These are phyloP conservation scores for Myriangium duriaei DNA, from an alignment of 2,329 filamentous ascomycete genomes.

Conservation along the genomic window DNA sequence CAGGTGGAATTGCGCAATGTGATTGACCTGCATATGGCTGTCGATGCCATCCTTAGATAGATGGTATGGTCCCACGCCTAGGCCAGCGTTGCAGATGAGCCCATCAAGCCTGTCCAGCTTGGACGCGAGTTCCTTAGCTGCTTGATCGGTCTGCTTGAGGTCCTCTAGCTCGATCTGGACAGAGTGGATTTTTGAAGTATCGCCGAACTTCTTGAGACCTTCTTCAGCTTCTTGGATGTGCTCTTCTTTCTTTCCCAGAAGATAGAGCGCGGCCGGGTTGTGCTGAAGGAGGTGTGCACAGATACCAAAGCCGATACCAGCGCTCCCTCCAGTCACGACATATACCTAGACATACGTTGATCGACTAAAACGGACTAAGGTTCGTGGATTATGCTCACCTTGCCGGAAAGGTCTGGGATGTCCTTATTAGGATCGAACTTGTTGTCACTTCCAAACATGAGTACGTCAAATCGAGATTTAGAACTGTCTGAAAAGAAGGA, in stretches of 20 bases:
- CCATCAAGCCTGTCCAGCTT: constrained; percentile 34
- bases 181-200: constrained; percentile 32
- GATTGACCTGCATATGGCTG: constrained; percentile 39
- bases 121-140: constrained; percentile 32
- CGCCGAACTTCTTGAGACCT: constrained; percentile 32
- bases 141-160: constrained; percentile 32
- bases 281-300: constrained; percentile 41
- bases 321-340: constrained; percentile 36
- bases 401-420: constrained; percentile 29
- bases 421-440: constrained; percentile 29
- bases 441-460: constrained; percentile 19
- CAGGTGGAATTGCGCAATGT: constrained; percentile 39
- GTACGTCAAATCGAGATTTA: too few species aligned
- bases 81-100: constrained; percentile 37
- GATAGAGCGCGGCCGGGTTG: constrained; percentile 34
- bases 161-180: constrained; percentile 36
- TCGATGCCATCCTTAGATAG: constrained; percentile 40
- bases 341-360: constrained; percentile 24
- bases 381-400: constrained; percentile 15
- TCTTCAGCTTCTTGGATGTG: constrained; percentile 35
- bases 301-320: constrained; percentile 41
- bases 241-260: constrained; percentile 38
- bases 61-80: constrained; percentile 38
- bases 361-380: background rate
- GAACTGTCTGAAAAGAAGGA: too few species aligned